Evolutionary conservation across 192 early-diverging fungal genomes (phyloP), one percentile per base, ranked within the genome.

Genomic region (Coemansia sp.): DNA sequence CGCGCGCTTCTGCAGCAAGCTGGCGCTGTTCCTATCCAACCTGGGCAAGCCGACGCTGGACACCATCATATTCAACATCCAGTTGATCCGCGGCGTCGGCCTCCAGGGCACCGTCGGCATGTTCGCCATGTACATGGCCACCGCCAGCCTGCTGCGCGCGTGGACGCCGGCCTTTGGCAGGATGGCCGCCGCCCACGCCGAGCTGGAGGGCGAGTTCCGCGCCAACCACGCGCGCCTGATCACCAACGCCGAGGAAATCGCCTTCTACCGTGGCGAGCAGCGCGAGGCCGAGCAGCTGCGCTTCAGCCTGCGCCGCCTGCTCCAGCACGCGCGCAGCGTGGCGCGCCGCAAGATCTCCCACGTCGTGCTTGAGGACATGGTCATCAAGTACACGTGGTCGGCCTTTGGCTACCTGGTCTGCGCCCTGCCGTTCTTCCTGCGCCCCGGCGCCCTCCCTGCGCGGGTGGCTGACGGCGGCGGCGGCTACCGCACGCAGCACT

Each of bases 301-400:
- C 58, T 75, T 82, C 54, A 90, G 87, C 57, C 96, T 95, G 71
- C 76, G 77, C 62, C 73, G 84, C 14, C 85, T 99, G 8, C 87
- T 95, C 56, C 74, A 85, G 31, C 97, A 99, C 65, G 87, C 95
- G 60, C 92, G 93, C 60, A 82, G 84, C 31, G 90, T 97, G 40
- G 94, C 92, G 71, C 85, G 86, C 27, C 85, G 91, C 75, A 89
- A 92, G 46, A 90, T 99, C 61, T 87, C 88, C 76, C 92, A 97
- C 68, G 87, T 90, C 12, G 94, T 99, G 90, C 80, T 99, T 60
- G 97, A 99, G 74, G 96, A 98, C 70, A 96, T 96, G 83, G 84
- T 98, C 24, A 94, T 98, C 82, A 98, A 98, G 77, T 98, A 98
- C 82, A 89, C 85, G 7, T 98, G 96, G 96, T 91, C 91, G 37